Evolutionary conservation across 1,284 basidiomycete genomes (phyloP).

Genomic region (Ganoderma leucocontextum): DNA sequence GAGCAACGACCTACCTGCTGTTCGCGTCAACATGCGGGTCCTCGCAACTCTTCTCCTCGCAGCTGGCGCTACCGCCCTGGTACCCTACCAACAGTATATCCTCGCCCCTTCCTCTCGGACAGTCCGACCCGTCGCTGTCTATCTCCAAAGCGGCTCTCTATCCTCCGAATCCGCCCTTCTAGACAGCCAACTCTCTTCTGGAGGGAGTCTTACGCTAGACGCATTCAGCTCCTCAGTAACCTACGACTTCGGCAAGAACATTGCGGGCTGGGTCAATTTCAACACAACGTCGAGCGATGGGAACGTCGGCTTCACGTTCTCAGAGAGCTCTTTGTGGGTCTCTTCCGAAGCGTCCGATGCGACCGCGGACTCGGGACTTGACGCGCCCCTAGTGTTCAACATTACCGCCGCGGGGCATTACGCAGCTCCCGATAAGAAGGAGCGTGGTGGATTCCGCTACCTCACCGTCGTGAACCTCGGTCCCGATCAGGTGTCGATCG

Average conservation of each 20-base stretch:
- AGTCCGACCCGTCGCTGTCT: conserved; percentile 24
- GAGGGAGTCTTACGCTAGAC: conserved; percentile 9
- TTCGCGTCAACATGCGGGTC: not conserved
- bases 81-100: conserved; percentile 24
- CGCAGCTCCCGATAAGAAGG: conserved; percentile 24
- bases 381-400: conserved; percentile 28
- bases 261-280: conserved; percentile 28
- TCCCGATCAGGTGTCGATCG: conserved; percentile 6
- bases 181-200: not conserved
- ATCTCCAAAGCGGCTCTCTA: conserved; percentile 17
- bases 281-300: conserved; percentile 20
- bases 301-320: conserved; percentile 27
- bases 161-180: conserved; percentile 18
- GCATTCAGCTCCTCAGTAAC: conserved; percentile 26
- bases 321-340: conserved; percentile 30
- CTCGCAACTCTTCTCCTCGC: not conserved
- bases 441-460: conserved; percentile 32
- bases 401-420: conserved; percentile 18
- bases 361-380: conserved; percentile 21
- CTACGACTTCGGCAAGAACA: conserved; percentile 34
- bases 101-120: conserved; percentile 28
- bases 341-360: conserved; percentile 26
- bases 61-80: not conserved
- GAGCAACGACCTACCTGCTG: not conserved
- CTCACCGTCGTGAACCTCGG: conserved; percentile 30